These are phyloP conservation scores for Clitopilus passeckerianus DNA, from an alignment of 768 basidiomycete genomes.

Conservation along the genomic window DNA sequence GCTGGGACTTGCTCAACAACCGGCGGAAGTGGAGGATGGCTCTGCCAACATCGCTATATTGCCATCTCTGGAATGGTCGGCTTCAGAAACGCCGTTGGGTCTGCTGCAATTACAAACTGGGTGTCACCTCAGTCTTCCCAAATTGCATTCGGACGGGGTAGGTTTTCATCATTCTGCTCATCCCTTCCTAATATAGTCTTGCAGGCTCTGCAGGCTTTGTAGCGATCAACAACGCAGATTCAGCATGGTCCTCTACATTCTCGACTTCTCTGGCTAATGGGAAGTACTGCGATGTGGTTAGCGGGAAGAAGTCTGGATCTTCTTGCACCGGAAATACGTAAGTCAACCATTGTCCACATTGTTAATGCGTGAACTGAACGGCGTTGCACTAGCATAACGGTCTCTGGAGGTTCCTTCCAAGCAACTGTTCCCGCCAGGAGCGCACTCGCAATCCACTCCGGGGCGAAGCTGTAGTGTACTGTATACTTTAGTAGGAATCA, in stretches of 20 bases:
- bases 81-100: conserved; percentile 56
- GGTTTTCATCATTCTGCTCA: conserved; percentile 5
- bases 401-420: conserved; percentile 44
- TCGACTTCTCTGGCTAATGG: conserved; percentile 53
- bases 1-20: conserved; percentile 44
- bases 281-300: conserved; percentile 63
- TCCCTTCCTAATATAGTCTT: not conserved
- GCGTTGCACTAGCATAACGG: conserved; percentile 32
- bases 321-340: conserved; percentile 49
- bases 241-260: conserved; percentile 51
- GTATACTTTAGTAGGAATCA: no score
- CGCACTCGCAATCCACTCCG: conserved; percentile 54
- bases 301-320: conserved; percentile 33
- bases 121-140: conserved; percentile 50
- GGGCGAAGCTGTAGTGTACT: conserved; percentile 16
- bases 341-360: conserved; percentile 11
- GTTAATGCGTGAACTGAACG: not conserved
- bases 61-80: conserved; percentile 59
- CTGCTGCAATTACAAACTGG: conserved; percentile 49
- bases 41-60: conserved; percentile 61
- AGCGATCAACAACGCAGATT: conserved; percentile 62
- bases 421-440: conserved; percentile 44
- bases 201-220: conserved; percentile 54
- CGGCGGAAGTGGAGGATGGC: conserved; percentile 52
- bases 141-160: conserved; percentile 66